Base-by-base conservation (phyloP, 23 red algal species). In the Gracilariopsis chorda region DNA sequence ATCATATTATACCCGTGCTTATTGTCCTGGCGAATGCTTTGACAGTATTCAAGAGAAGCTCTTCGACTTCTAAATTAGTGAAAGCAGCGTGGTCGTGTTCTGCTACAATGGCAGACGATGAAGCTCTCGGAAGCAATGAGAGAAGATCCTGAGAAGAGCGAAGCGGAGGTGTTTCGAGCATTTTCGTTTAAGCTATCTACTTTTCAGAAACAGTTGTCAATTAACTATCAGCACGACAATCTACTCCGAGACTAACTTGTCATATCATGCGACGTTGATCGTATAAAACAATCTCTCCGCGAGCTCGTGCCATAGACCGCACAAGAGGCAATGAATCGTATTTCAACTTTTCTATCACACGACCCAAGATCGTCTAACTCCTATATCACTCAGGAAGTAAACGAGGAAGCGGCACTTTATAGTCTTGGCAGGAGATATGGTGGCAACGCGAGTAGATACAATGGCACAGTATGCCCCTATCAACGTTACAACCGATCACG, bases 231-330 rank as follows among this genome's bases (percentile, higher is more conserved):
- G 1, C 16, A 55, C 23, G 41, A 87, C 64, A 75, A 56, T 34
- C 69, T 86, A 19, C 37, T 86, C 29, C 55, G 57, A 39, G 81
- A 86, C 81, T 40, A 72, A 41, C 63, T 86, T 2, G 34, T 86
- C 25, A 64, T 51, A 2, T 27, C 81, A 3, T 25, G n/a, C 19
- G 81, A 86, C 41, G 69, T 68, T 48, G 16, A 4, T 14, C 41
- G 32, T 7, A 40, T 68, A 25, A 23, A 67, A 47, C 64, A 42
- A 52, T 53, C 83, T 47, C 63, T 87, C 14, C 34, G 45, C 36
- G 60, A 72, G 23, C 20, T 16, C 5, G 47, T 87, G 43, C 83
- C 83, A 45, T 11, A 19, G 2, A 74, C 83, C 36, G 36, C 62
- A 20, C 83, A 87, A 17, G 60, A 86, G 29, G 40, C 63, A 13